Evolutionary conservation across 2,329 filamentous ascomycete species (phyloP).

Genomic region (Colletotrichum graminicola): DNA sequence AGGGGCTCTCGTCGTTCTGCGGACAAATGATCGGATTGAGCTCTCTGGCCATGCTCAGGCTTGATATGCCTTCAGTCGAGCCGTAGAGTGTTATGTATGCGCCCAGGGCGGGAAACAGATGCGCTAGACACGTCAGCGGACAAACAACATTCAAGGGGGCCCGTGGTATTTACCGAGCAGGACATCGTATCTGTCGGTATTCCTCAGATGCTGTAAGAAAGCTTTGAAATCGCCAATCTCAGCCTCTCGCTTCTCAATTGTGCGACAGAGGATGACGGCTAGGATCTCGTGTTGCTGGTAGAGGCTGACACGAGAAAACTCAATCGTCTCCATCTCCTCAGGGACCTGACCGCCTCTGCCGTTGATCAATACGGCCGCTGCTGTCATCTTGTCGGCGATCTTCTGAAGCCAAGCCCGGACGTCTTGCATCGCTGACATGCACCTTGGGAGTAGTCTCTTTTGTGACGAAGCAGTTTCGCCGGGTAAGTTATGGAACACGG

Average conservation of each 20-base stretch:
- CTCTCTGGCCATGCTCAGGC: slow-evolving; percentile 75
- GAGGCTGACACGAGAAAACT: slow-evolving; percentile 84
- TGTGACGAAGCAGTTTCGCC: slow-evolving; percentile 39
- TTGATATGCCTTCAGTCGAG: slow-evolving; percentile 78
- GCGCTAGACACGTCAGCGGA: slow-evolving; percentile 61
- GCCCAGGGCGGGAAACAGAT: slow-evolving; percentile 85
- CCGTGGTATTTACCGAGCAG: slow-evolving; percentile 59
- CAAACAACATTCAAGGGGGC: slow-evolving; percentile 1
- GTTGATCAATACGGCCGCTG: slow-evolving; percentile 80
- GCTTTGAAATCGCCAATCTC: slow-evolving; percentile 78
- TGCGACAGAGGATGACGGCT: slow-evolving; percentile 81
- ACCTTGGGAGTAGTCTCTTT: slow-evolving; percentile 75
- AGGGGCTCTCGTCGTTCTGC: slow-evolving; percentile 74
- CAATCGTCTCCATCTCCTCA: slow-evolving; percentile 81
- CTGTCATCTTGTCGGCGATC: slow-evolving; percentile 81
- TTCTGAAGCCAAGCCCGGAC: slow-evolving; percentile 83
- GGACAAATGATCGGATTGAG: slow-evolving; percentile 78
- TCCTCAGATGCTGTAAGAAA: slow-evolving; percentile 76
- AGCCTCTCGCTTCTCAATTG: slow-evolving; percentile 81
- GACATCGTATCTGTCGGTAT: slow-evolving; percentile 81
- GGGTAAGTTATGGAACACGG: slow-evolving; percentile 63
- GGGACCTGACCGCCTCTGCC: slow-evolving; percentile 61
- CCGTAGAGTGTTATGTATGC: slow-evolving; percentile 83
- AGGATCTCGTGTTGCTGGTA: slow-evolving; percentile 91
- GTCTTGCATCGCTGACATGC: slow-evolving; percentile 79